Base-by-base conservation (phyloP, 208 protist species). In the Trypanosoma brucei region DNA sequence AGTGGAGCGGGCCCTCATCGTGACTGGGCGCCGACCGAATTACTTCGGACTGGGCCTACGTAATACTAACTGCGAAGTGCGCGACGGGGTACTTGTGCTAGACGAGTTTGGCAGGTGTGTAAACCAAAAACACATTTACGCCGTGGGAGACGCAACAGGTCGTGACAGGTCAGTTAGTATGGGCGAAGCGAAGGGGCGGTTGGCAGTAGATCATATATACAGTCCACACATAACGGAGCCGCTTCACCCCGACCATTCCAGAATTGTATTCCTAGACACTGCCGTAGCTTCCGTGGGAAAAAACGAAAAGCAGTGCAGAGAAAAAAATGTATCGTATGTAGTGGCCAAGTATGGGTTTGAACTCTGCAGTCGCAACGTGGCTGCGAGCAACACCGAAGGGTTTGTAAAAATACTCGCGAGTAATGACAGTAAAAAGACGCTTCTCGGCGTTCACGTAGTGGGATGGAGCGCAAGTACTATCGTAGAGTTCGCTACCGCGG, bases 361-460 rank as follows among this genome's bases (percentile, higher is more conserved):
- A 35, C 66, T 88, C 13, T 77, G 88, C 48, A 91, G 83, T 65
- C 81, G 87, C 14, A 63, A 81, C 49, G 76, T 93, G 1, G 86
- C 86, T 9, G 83, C 78, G 8, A 75, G 65, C 53, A 75, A 78
- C 68, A 86, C 78, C 50, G 58, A 76, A 31, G 87, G 87, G 4
- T 91, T 93, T 54, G 76, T 93, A 35, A 93, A 93, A 68, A 86
- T 93, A 53, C 68, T 93, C 65, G 79, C 87, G 33, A 61, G 72
- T 14, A 77, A 90, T 52, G 87, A 93, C 62, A 46, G 56, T 11
- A 54, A 70, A 62, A 67, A 65, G 59, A 75, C 65, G 44, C 66
- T 93, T 14, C 68, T 93, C 3, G 87, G 87, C 7, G 74, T 93
- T 36, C 83, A 81, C 34, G 79, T 78, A 0, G 64, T 88, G 5